Conservation (phyloP, 495 filamentous ascomycete genomes). For the Pyrenula massariospora region DNA sequence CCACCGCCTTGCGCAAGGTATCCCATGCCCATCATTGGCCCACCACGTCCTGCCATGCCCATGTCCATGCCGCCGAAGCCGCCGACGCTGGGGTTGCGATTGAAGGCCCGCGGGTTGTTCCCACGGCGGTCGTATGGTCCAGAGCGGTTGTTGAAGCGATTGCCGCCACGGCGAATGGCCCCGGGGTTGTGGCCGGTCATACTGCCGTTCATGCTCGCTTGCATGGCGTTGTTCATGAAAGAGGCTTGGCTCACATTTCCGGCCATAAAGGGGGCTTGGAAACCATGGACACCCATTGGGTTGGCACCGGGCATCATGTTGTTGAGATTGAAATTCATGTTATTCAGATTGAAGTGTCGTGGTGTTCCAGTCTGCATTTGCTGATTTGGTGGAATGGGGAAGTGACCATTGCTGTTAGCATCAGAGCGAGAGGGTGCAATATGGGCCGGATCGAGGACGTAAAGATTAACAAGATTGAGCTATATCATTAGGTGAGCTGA, state of each 20-base stretch:
- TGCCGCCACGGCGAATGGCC: constrained; percentile 44
- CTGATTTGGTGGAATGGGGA: constrained; percentile 64
- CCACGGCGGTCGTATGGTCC: constrained; percentile 50
- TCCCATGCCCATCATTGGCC: neutral
- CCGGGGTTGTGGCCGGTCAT: constrained; percentile 41
- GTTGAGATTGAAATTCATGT: constrained; percentile 42
- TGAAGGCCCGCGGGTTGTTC: neutral
- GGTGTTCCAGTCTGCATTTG: constrained; percentile 71
- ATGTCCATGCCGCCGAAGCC: neutral
- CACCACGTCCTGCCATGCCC: neutral
- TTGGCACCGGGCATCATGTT: constrained; percentile 15
- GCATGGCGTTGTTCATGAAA: constrained; percentile 33
- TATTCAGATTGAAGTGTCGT: constrained; percentile 79
- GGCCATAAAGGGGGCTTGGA: constrained; percentile 38
- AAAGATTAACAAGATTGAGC: constrained; percentile 82
- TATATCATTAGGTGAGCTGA: constrained; percentile 22
- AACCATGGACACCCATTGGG: constrained; percentile 12
- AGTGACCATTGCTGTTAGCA: constrained; percentile 95
- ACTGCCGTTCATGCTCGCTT: constrained; percentile 16
- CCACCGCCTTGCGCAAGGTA: neutral
- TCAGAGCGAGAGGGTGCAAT: constrained; percentile 87
- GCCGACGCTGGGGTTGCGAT: neutral
- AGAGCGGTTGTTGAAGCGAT: constrained; percentile 31
- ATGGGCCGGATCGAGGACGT: constrained; percentile 85
- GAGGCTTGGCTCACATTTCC: constrained; percentile 32